These are phyloP conservation scores for Gastrolobium bilobum DNA, from an alignment of 306 rosid genomes.

Conservation along the genomic window DNA sequence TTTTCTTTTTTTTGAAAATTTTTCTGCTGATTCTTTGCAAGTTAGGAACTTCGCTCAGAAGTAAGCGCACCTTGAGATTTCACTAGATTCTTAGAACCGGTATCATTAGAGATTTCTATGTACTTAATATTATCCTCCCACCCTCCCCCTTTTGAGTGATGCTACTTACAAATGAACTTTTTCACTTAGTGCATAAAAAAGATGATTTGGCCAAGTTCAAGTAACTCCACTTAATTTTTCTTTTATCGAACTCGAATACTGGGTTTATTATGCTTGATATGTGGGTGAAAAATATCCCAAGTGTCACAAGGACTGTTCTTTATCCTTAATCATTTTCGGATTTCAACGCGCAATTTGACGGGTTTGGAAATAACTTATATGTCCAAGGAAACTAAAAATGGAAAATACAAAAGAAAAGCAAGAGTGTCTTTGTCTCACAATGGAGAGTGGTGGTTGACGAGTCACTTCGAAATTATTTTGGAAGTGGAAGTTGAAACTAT, in stretches of 20 bases:
- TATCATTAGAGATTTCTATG: constrained; percentile 26
- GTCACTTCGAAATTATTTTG: background rate
- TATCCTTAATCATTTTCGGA: background rate
- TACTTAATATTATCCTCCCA: constrained; percentile 28
- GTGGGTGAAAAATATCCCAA: background rate
- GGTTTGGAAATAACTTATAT: background rate
- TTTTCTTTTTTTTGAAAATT: too few relatives aligned
- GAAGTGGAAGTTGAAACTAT: background rate
- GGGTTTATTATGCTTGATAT: constrained; percentile 19
- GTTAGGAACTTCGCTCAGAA: constrained; percentile 32
- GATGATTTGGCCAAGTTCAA: constrained; percentile 33
- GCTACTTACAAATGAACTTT: constrained; percentile 22
- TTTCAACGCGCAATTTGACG: constrained; percentile 14
- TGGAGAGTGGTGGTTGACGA: background rate
- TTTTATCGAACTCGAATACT: constrained; percentile 17
- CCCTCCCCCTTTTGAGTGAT: constrained; percentile 27
- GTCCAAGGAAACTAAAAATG: background rate
- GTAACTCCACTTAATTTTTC: constrained; percentile 20
- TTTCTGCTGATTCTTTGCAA: constrained; percentile 45
- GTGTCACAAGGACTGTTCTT: background rate
- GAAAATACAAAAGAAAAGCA: background rate
- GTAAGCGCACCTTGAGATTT: constrained; percentile 35
- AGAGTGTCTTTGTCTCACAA: background rate
- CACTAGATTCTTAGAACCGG: constrained; percentile 29
- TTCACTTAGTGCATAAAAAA: background rate